Evolutionary conservation across 2,329 filamentous ascomycete species (phyloP), one percentile per base, ranked within the genome.

Genomic region (Epichloe sibirici): DNA sequence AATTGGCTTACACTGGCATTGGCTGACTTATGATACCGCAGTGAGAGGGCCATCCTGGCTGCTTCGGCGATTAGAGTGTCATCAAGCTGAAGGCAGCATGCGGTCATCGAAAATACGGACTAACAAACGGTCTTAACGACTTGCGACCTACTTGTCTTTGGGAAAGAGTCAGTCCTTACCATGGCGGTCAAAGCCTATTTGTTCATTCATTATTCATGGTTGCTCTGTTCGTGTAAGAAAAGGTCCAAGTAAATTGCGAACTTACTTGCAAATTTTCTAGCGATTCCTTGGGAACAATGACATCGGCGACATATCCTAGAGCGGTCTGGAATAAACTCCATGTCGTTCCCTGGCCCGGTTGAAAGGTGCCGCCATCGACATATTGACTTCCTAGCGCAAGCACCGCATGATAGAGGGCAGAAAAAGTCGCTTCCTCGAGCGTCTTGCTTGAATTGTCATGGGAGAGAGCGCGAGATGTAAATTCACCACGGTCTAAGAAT

Each of bases 71-170:
- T 56, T 17, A 70, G 51, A 2, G 55, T 61, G 15, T 68, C 57
- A 31, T 65, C 64, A 11, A 71, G 57, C 34, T 66, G 63, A 3
- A 70, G 54, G 50, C 65, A 65, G 25, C 63, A 67, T 3, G 60
- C 53, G 49, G 61, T 69, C 42, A 62, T 59, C 3, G 67, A 57
- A 50, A 68, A 71, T n/a, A 71, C 63, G 7, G 66, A 57, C 67
- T 69, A 48, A 2, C n/a, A 28, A 3, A 1, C 3, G 12, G 7
- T n/a, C 21, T 51, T 38, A 51, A 34, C 17, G 21, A 37, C 3
- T 12, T 5, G 21, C n/a, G 21, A 21, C 4, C 28, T 28, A 37
- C 1, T n/a, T 37, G 17, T 37, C 6, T n/a, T 35, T 12, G 4
- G 17, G 7, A 42, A 9, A 31, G 28, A 31, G 28, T 8, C 8